Evolutionary conservation across 108 stramenopile genomes (phyloP), one percentile per base, ranked within the genome.

Genomic region (Conticribra weissflogii): DNA sequence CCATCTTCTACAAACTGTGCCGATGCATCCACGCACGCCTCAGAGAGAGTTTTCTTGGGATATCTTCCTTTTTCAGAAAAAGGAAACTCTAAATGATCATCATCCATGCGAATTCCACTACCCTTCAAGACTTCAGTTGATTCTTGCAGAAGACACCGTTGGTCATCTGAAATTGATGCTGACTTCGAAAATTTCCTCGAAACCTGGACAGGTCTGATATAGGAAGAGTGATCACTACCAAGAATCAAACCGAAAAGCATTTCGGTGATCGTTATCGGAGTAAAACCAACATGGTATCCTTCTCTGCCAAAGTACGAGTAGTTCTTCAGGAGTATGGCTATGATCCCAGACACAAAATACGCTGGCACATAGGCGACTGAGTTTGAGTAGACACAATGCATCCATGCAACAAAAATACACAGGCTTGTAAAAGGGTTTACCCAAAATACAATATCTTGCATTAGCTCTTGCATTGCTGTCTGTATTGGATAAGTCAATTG

Each of bases 71-170:
- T 63, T 28, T 93, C 85, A 18, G 92, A 93, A 57, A 93, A 93
- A 4, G 92, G 92, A 62, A 93, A 93, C 56, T 93, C 92, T 28
- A 81, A 50, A 50, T 93, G 87, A 81, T 90, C 84, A 3, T 71
- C 76, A 34, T 68, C 74, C 72, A 59, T 59, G 72, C 81, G 27
- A 67, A 78, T 28, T 75, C 84, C 53, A 14, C 23, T 15, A 23
- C 22, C 46, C 57, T 46, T 7, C 41, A 68, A 28, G 61, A 51
- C 29, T 55, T 53, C 36, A 58, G 47, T 51, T 62, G 52, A 29
- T 22, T 60, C 24, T 54, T 32, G 34, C 23, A 45, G 14, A 24
- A 44, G 27, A 22, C 33, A 66, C 1, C n/a, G 1, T 30, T 32
- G 5, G 45, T 36, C 25, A 22, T 64, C 31, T 44, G 23, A 34